Evolutionary conservation across 352 stramenopile genomes (phyloP).

Genomic region (Phytophthora tentaculata): DNA sequence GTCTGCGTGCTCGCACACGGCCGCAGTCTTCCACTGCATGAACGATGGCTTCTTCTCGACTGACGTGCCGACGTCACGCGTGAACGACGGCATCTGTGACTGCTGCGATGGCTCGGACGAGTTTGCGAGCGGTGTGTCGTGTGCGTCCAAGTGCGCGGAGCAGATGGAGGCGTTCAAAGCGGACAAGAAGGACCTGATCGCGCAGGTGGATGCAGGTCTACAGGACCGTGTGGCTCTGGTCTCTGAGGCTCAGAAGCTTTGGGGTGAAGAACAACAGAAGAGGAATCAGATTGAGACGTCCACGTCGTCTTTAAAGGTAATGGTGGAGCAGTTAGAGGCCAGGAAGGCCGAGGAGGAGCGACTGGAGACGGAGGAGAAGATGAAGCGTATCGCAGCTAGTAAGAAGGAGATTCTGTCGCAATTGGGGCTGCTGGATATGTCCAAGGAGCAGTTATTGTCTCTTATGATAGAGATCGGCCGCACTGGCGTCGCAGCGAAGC

Average conservation of each 20-base stretch:
- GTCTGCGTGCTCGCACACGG: conserved; percentile 67
- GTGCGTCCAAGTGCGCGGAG: conserved; percentile 41
- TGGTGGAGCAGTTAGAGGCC: conserved; percentile 51
- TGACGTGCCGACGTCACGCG: conserved; percentile 58
- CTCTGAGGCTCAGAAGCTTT: conserved; percentile 40
- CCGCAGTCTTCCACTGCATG: conserved; percentile 50
- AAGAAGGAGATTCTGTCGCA: conserved; percentile 56
- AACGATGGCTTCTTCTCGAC: conserved; percentile 58
- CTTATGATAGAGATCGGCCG: conserved; percentile 70
- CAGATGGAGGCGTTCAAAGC: conserved; percentile 50
- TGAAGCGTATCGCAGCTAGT: conserved; percentile 42
- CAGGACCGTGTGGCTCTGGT: conserved; percentile 49
- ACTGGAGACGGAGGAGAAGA: conserved; percentile 59
- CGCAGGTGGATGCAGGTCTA: conserved; percentile 72
- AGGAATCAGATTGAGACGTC: conserved; percentile 35
- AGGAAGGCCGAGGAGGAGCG: conserved; percentile 48
- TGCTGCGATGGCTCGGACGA: conserved; percentile 98
- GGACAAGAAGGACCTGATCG: conserved; percentile 70
- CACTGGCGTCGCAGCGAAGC: conserved; percentile 45
- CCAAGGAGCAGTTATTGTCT: conserved; percentile 58
- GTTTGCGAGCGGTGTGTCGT: conserved; percentile 41
- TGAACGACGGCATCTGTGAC: conserved; percentile 96
- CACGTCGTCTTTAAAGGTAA: conserved; percentile 36
- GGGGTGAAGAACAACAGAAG: conserved; percentile 41
- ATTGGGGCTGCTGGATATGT: conserved; percentile 67